Percentiles rank a stretch among this genome's conserved stretches.
These are phyloP conservation scores for Ophiostoma triangulosporum DNA, from an alignment of 2,329 filamentous ascomycete genomes.

Conservation along the genomic window DNA sequence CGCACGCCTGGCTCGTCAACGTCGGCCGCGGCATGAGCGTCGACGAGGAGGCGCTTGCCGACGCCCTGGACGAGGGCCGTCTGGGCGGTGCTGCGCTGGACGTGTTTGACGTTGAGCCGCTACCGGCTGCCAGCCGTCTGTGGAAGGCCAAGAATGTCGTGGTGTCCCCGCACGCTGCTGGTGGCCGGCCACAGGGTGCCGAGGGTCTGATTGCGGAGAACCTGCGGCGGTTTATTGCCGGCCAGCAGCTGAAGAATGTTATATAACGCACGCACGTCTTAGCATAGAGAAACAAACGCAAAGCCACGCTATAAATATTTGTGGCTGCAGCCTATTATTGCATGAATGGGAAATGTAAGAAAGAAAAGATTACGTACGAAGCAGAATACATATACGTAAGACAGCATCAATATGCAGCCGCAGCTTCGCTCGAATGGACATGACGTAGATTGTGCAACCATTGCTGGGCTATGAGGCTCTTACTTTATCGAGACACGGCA, in stretches of 20 bases:
- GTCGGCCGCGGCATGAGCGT: constrained; percentile 32
- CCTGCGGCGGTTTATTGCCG: constrained; percentile 43
- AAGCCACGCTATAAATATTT: too few species aligned
- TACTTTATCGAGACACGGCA: too few species aligned
- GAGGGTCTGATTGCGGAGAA: constrained; percentile 49
- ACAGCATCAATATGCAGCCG: too few species aligned
- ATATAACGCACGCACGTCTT: constrained; percentile 13
- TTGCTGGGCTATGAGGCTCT: too few species aligned
- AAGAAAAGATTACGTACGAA: too few species aligned
- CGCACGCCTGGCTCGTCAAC: constrained; percentile 31
- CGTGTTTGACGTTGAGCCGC: constrained; percentile 32
- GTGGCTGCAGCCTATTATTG: too few species aligned
- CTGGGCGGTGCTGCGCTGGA: constrained; percentile 37
- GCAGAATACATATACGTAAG: too few species aligned
- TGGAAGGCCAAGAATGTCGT: constrained; percentile 16
- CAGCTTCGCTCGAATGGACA: too few species aligned
- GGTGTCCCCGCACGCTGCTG: constrained; percentile 28
- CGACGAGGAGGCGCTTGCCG: constrained; percentile 35
- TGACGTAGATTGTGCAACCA: too few species aligned
- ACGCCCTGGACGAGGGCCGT: constrained; percentile 28
- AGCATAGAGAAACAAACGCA: too few species aligned
- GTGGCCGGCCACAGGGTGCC: constrained; percentile 45
- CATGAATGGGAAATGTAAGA: too few species aligned
- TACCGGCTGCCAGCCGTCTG: constrained; percentile 23
- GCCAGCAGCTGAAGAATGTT: constrained; percentile 43